These are phyloP conservation scores for Agapanthus africanus DNA, from an alignment of 106 monocot species.

Conservation along the genomic window DNA sequence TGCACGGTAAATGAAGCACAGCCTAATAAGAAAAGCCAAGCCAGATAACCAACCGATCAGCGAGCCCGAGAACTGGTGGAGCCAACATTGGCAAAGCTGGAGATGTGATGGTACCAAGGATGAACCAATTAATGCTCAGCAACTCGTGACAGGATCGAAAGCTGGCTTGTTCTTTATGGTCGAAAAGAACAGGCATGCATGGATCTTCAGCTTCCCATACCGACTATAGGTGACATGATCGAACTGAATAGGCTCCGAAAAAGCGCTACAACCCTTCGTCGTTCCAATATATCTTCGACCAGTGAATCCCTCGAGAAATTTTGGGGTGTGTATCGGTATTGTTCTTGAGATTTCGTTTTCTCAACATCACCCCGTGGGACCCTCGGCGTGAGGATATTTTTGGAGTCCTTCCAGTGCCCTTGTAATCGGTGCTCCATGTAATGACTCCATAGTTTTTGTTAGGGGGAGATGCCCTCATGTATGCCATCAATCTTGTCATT, in stretches of 20 bases:
- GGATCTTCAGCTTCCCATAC: constrained; percentile 62
- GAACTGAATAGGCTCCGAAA: constrained; percentile 55
- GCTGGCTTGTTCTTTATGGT: constrained; percentile 66
- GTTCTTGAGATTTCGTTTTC: constrained; percentile 8
- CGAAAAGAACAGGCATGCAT: constrained; percentile 72
- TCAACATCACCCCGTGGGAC: constrained; percentile 13
- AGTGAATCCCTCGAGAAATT: not conserved
- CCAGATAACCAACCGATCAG: constrained; percentile 9
- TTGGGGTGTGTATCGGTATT: too few species aligned
- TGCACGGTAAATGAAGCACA: too few species aligned
- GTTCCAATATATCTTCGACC: constrained; percentile 10
- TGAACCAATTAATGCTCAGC: constrained; percentile 79
- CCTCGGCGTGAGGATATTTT: constrained; percentile 12
- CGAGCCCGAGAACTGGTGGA: constrained; percentile 18
- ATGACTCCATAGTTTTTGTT: too few species aligned
- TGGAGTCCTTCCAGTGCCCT: not conserved
- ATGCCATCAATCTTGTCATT: constrained; percentile 11
- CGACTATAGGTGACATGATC: constrained; percentile 57
- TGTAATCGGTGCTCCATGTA: constrained; percentile 8
- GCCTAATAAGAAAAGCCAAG: constrained; percentile 10
- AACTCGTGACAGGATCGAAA: constrained; percentile 60
- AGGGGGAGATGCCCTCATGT: not conserved
- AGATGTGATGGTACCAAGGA: constrained; percentile 54
- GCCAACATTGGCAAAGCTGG: constrained; percentile 44
- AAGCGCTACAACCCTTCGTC: constrained; percentile 30